Conservation (phyloP, 768 basidiomycete species). For the Lentinula aciculospora region DNA sequence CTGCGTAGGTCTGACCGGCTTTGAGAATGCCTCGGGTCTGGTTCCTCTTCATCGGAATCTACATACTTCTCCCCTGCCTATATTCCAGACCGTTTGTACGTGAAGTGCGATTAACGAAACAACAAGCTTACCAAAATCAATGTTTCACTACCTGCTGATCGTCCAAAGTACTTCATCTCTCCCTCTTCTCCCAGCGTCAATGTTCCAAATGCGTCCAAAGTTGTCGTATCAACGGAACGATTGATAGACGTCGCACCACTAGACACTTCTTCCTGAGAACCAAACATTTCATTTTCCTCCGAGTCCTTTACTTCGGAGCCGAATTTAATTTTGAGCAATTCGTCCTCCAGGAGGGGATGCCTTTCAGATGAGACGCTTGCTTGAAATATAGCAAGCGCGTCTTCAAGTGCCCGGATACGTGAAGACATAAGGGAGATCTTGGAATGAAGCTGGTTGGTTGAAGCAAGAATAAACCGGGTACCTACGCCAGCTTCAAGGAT, state of each 20-base stretch:
- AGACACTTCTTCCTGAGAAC: slow-evolving; percentile 21
- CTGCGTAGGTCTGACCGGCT: slow-evolving; percentile 1
- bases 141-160: slow-evolving; percentile 24
- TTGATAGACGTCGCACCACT: background rate
- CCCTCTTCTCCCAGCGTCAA: slow-evolving; percentile 57
- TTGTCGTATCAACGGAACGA: background rate
- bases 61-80: slow-evolving; percentile 29
- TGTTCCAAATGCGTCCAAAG: slow-evolving; percentile 58
- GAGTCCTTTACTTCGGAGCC: slow-evolving; percentile 41
- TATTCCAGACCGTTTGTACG: background rate
- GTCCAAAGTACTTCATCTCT: slow-evolving; percentile 58
- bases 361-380: slow-evolving; percentile 48
- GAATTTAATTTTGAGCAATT: slow-evolving; percentile 51
- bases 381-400: slow-evolving; percentile 59
- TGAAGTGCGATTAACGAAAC: no score
- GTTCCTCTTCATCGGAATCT: slow-evolving; percentile 20
- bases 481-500: slow-evolving; percentile 10
- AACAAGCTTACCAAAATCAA: background rate
- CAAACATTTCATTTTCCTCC: slow-evolving; percentile 17
- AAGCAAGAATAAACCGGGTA: slow-evolving; percentile 56
- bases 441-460: slow-evolving; percentile 58
- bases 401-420: slow-evolving; percentile 65
- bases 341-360: slow-evolving; percentile 54
- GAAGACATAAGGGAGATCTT: slow-evolving; percentile 65
- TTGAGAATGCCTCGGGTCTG: slow-evolving; percentile 14